Conservation (phyloP, 768 basidiomycete genomes). For the Macrolepiota dolichaula region DNA sequence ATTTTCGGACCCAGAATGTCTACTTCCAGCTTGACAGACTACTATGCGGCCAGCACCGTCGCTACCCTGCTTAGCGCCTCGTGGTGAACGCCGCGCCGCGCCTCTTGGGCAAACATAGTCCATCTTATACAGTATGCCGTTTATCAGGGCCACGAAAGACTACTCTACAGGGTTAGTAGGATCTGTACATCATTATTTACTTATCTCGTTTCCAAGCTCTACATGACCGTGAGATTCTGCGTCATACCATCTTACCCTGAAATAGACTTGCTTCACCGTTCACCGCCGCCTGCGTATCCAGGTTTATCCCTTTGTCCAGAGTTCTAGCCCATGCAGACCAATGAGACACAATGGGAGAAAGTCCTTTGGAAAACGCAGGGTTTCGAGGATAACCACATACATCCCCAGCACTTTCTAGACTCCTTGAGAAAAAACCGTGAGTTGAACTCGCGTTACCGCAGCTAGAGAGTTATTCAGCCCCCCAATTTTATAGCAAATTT, state of each 20-base stretch:
- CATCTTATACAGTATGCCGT: background rate
- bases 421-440: constrained; percentile 77
- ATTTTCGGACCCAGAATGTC: background rate
- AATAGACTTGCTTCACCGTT: constrained; percentile 4
- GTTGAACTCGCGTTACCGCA: constrained; percentile 22
- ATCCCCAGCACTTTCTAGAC: constrained; percentile 67
- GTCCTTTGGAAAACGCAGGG: constrained; percentile 76
- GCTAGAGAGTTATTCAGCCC: background rate
- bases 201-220: background rate
- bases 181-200: background rate
- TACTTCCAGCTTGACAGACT: background rate
- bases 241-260: constrained; percentile 3
- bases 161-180: constrained; percentile 5
- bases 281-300: background rate
- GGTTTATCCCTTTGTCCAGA: background rate
- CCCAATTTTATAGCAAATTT: constrained; percentile 60
- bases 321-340: background rate
- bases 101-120: background rate
- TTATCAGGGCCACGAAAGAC: background rate
- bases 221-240: constrained; percentile 12
- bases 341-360: constrained; percentile 50
- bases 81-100: background rate
- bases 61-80: background rate
- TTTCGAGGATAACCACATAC: constrained; percentile 86
- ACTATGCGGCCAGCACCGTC: background rate